Base-by-base conservation (phyloP, 75 land plant species). In the Cunninghamia lanceolata region DNA sequence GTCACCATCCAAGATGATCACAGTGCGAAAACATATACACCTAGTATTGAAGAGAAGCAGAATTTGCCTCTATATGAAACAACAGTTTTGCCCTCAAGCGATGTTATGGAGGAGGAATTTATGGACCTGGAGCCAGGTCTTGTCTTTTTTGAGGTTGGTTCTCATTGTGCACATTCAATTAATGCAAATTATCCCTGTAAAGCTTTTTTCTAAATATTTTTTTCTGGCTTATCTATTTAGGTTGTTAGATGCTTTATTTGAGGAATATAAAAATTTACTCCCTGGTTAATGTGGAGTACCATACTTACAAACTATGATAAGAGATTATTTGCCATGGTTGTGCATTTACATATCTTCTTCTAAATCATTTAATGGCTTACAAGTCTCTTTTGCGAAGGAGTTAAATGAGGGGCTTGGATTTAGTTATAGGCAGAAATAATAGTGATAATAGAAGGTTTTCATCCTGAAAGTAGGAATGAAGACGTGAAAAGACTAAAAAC, bases 111-210 rank as follows among this genome's bases (percentile, higher is more conserved):
- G 89, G 96, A 96, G 89, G 99, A 98, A 85, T 53, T 84, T 36
- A 94, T 98, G 94, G 91, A 83, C 79, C 88, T 91, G 87, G 99
- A 98, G 66, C 94, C 96, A 46, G 99, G 99, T 25, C 97, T 98
- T 90, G 99, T 96, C 13, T 95, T 88, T 88, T 98, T 98, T 89
- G 99, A 97, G 97, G 99, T 98, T 86, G 4, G 85, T 16, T 47
- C 25, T 82, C 38, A 32, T 50, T 83, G 52, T 13, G 9, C 14
- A 32, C 53, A 82, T 46, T 14, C 36, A 9, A 34, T 47, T 50
- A 25, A 1, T 50, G 36, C 86, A 34, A 28, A 21, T 32, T 34
- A 16, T 79, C 35, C 32, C 40, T 85, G 40, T 14, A 30, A 53
- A 85, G 3, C 17, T 40, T 45, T 52, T n/a, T 17, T 28, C 7